A percentile compares a stretch with the other conserved stretches of the same genome.
Evolutionary conservation across 2,329 filamentous ascomycete genomes (phyloP).

Genomic region (Botryotinia convoluta): DNA sequence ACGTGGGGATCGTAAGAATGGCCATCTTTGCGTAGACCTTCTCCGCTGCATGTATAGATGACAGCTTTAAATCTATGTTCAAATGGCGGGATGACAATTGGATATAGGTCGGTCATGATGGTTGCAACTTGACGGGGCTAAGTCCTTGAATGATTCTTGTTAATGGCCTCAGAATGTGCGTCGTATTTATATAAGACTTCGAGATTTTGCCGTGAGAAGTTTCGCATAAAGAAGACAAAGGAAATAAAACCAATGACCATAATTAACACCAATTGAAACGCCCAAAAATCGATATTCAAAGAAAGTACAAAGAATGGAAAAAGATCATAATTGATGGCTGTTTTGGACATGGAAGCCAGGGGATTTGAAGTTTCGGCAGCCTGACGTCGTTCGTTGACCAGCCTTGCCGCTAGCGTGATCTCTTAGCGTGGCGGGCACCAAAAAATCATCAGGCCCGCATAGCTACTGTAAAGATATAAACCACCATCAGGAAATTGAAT

Average conservation of each 20-base stretch:
- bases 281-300: background rate
- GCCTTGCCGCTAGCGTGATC: slow-evolving; percentile 16
- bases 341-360: background rate
- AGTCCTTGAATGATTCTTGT: background rate
- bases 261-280: background rate
- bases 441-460: slow-evolving; percentile 6
- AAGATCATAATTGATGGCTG: background rate
- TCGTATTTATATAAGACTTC: background rate
- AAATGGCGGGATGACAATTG: slow-evolving; percentile 24
- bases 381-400: slow-evolving; percentile 17
- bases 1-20: slow-evolving; percentile 25
- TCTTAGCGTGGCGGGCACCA: slow-evolving; percentile 17
- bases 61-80: slow-evolving; percentile 25
- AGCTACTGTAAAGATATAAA: slow-evolving; percentile 1
- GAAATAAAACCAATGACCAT: background rate
- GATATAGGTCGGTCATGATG: slow-evolving; percentile 25
- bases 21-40: slow-evolving; percentile 26
- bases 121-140: background rate
- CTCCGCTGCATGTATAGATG: slow-evolving; percentile 26
- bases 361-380: slow-evolving; percentile 1
- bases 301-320: background rate
- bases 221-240: background rate
- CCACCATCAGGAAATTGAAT: background rate
- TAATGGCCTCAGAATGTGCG: background rate
- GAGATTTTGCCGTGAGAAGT: slow-evolving; percentile 1